A percentile compares a stretch with the other conserved stretches of the same genome.
Conservation (phyloP, 2,329 filamentous ascomycete genomes). For the Orbilia brochopaga region DNA sequence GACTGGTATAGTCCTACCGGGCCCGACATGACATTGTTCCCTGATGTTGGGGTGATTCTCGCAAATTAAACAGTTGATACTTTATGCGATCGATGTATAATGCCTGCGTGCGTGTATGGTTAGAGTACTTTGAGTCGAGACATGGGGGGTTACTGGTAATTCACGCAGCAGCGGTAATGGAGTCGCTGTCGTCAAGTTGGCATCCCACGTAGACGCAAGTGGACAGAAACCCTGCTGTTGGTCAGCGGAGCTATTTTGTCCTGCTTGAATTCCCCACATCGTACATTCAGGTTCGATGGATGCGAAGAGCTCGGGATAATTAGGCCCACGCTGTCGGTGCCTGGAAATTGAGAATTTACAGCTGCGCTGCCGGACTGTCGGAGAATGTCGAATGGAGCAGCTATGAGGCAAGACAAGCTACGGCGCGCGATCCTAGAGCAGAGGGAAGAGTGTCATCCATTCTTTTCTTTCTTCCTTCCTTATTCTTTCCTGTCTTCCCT, state of each 20-base stretch:
- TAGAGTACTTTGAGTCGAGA: no score
- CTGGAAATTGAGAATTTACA: not conserved
- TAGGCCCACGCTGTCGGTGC: slow-evolving; percentile 46
- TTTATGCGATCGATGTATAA: no score
- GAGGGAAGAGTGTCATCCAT: no score
- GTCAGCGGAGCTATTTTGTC: slow-evolving; percentile 3
- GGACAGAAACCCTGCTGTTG: slow-evolving; percentile 3
- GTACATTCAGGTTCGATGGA: not conserved
- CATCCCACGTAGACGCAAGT: not conserved
- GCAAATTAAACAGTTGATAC: no score
- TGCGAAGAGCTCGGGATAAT: slow-evolving; percentile 51
- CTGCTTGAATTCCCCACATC: not conserved
- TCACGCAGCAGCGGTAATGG: not conserved
- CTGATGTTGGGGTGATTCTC: no score
- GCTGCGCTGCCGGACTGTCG: not conserved
- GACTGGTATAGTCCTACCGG: no score
- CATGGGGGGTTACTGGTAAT: not conserved
- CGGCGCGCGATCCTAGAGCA: no score
- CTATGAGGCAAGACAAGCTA: no score
- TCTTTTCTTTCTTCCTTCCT: not conserved
- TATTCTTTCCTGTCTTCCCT: not conserved
- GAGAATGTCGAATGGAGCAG: no score
- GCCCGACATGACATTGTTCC: no score
- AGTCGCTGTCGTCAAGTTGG: not conserved
- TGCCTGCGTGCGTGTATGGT: no score